Percentiles rank a stretch among this genome's conserved stretches.
Conservation (phyloP, 805 yeast genomes). For the Maudiozyma saulgeensis region DNA sequence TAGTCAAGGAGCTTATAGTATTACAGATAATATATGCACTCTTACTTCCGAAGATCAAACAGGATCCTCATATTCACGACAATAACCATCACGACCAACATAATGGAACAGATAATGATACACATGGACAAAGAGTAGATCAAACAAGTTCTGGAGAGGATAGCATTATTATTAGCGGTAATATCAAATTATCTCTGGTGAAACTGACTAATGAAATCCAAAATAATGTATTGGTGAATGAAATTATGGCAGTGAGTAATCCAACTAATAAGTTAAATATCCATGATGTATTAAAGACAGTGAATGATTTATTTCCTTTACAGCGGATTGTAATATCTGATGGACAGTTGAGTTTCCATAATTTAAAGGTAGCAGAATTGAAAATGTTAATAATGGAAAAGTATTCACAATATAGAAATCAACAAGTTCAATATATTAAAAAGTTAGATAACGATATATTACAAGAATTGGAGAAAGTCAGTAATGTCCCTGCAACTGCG, state of each 20-base stretch:
- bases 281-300: slow-evolving; percentile 23
- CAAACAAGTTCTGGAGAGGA: not conserved
- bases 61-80: slow-evolving; percentile 1
- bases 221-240: slow-evolving; percentile 21
- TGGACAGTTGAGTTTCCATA: slow-evolving; percentile 28
- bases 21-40: slow-evolving; percentile 24
- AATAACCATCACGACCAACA: not conserved
- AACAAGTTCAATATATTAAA: slow-evolving; percentile 10
- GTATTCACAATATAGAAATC: slow-evolving; percentile 10
- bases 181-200: slow-evolving; percentile 24
- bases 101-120: not conserved
- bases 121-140: not conserved
- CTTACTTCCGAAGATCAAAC: slow-evolving; percentile 9
- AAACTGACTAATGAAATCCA: slow-evolving; percentile 27
- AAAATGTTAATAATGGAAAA: slow-evolving; percentile 12
- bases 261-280: slow-evolving; percentile 18
- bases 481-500: not conserved
- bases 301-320: slow-evolving; percentile 22
- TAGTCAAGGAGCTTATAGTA: slow-evolving; percentile 24
- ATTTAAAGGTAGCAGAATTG: slow-evolving; percentile 18
- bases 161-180: slow-evolving; percentile 6
- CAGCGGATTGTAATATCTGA: slow-evolving; percentile 25
- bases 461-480: not conserved
- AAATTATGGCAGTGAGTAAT: slow-evolving; percentile 15
- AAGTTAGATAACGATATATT: slow-evolving; percentile 18